Conservation (phyloP, 768 basidiomycete species). For the Termitomyces sp. region DNA sequence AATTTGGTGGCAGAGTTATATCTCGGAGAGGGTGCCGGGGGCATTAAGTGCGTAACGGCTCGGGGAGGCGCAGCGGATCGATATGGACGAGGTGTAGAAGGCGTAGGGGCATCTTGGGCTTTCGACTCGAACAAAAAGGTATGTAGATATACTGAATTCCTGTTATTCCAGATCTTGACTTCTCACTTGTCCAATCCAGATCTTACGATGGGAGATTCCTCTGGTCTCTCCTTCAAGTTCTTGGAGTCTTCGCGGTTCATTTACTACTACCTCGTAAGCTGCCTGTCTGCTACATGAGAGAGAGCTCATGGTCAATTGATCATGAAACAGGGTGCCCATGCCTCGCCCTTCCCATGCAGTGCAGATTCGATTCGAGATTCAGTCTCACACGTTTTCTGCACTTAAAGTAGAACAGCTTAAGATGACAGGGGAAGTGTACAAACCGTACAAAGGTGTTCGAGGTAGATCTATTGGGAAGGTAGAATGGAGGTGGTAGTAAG, state of each 20-base stretch:
- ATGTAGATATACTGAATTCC: neutral
- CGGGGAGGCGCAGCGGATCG: slow-evolving; percentile 38
- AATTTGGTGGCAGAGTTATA: slow-evolving; percentile 67
- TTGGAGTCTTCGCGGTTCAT: slow-evolving; percentile 77
- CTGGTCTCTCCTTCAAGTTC: slow-evolving; percentile 61
- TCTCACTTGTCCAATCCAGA: slow-evolving; percentile 34
- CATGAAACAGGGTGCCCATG: slow-evolving; percentile 28
- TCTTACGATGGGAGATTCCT: slow-evolving; percentile 77
- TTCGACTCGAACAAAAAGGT: slow-evolving; percentile 73
- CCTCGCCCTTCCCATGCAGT: slow-evolving; percentile 73
- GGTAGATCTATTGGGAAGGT: slow-evolving; percentile 62
- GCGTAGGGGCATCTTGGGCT: slow-evolving; percentile 64
- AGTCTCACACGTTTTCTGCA: slow-evolving; percentile 70
- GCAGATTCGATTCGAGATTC: slow-evolving; percentile 67
- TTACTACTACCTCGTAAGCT: slow-evolving; percentile 29
- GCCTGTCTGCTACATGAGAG: neutral
- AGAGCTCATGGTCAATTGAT: neutral
- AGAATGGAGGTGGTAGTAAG: slow-evolving; percentile 58
- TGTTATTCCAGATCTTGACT: neutral
- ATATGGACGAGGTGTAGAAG: slow-evolving; percentile 18
- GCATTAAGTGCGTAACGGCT: slow-evolving; percentile 68
- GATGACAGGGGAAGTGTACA: slow-evolving; percentile 75
- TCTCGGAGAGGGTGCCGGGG: slow-evolving; percentile 70
- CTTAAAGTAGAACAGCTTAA: slow-evolving; percentile 86
- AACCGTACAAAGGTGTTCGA: slow-evolving; percentile 90